Evolutionary conservation across 768 basidiomycete genomes (phyloP).

Genomic region (Lanmaoa pseudosensibilis): DNA sequence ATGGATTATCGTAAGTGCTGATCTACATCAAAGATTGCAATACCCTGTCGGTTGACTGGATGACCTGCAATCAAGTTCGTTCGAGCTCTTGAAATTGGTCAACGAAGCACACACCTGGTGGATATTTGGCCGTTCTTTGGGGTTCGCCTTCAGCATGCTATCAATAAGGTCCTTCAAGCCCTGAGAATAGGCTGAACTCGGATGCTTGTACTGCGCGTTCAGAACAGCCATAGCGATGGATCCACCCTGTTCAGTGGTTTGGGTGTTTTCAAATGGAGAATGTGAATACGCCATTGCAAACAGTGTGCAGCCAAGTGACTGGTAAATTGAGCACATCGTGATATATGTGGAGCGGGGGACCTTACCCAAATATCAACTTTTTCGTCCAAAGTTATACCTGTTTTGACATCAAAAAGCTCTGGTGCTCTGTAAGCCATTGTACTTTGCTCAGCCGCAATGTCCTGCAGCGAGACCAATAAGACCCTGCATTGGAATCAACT

Average conservation of each 20-base stretch:
- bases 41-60: constrained; percentile 62
- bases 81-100: not conserved
- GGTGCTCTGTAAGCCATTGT: constrained; percentile 99
- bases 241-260: constrained; percentile 91
- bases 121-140: constrained; percentile 81
- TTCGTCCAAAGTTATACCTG: constrained; percentile 81
- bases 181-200: constrained; percentile 81
- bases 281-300: constrained; percentile 94
- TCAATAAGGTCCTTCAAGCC: constrained; percentile 82
- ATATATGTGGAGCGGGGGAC: not conserved
- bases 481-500: not conserved
- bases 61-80: constrained; percentile 46
- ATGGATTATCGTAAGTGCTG: not conserved
- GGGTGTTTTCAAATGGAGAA: constrained; percentile 93
- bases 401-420: constrained; percentile 97
- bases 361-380: constrained; percentile 96
- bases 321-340: constrained; percentile 6
- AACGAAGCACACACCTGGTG: constrained; percentile 57
- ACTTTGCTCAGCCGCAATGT: constrained; percentile 96
- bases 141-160: constrained; percentile 79
- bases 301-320: constrained; percentile 96
- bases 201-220: constrained; percentile 91
- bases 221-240: constrained; percentile 98
- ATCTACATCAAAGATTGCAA: constrained; percentile 55
- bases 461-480: constrained; percentile 43